phyloP scores from a whole-genome alignment of 1,284 basidiomycete species.

The Pterulicium gracile region DNA sequence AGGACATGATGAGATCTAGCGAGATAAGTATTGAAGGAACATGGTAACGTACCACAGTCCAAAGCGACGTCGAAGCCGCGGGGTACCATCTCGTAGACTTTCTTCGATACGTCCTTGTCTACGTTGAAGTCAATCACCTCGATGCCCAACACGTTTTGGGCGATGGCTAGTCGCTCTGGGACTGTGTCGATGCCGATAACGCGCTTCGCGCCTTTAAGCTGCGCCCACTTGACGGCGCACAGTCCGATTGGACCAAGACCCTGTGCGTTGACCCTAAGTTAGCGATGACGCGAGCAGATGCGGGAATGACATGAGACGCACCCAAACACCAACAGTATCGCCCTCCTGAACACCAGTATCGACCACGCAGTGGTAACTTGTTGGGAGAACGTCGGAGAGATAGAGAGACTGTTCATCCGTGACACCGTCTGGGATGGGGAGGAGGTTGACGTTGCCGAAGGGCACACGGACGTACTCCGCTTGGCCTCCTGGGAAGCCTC shows the following conservation, averaged over 20 bases:
- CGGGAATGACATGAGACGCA: slow-evolving; percentile 14
- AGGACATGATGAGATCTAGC: not conserved
- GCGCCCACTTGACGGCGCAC: slow-evolving; percentile 49
- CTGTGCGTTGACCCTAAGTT: too few species aligned
- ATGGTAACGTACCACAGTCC: slow-evolving; percentile 36
- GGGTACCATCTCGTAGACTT: slow-evolving; percentile 51
- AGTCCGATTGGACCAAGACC: slow-evolving; percentile 56
- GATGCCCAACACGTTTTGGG: slow-evolving; percentile 41
- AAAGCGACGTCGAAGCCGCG: slow-evolving; percentile 55
- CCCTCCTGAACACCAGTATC: slow-evolving; percentile 60
- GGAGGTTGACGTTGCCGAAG: slow-evolving; percentile 58
- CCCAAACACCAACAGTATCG: slow-evolving; percentile 61
- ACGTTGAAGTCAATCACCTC: slow-evolving; percentile 58
- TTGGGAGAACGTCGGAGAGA: slow-evolving; percentile 64
- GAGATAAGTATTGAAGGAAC: too few species aligned
- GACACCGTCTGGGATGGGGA: slow-evolving; percentile 57
- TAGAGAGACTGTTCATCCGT: slow-evolving; percentile 55
- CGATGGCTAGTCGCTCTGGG: slow-evolving; percentile 50
- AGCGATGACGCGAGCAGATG: not conserved
- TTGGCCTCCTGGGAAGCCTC: slow-evolving; percentile 59
- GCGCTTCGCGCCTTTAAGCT: slow-evolving; percentile 59
- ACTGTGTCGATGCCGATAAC: slow-evolving; percentile 67
- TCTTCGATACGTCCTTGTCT: slow-evolving; percentile 43
- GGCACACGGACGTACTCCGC: slow-evolving; percentile 62
- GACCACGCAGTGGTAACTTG: slow-evolving; percentile 64